Conservation (phyloP, 371 early-diverging fungal species). For the Actinomortierella wolfii region DNA sequence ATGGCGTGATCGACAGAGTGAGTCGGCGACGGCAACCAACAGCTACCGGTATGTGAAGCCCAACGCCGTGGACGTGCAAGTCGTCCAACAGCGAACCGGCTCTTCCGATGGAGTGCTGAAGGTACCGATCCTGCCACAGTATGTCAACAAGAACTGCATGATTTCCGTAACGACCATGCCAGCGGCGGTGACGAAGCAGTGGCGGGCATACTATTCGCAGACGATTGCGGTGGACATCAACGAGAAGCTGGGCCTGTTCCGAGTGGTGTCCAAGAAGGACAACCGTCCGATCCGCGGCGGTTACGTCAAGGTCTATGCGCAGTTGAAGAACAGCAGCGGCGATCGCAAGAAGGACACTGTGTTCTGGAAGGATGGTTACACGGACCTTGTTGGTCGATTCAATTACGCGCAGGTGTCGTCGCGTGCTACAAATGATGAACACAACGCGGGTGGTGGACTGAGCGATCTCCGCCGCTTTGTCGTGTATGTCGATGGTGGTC, state of each 20-base stretch:
- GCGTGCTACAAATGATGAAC: neutral
- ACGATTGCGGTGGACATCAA: slow-evolving; percentile 50
- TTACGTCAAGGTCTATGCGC: slow-evolving; percentile 66
- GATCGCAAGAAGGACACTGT: slow-evolving; percentile 9
- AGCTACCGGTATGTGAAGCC: slow-evolving; percentile 39
- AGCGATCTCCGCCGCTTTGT: slow-evolving; percentile 26
- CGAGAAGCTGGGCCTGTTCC: slow-evolving; percentile 55
- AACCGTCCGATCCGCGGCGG: slow-evolving; percentile 54
- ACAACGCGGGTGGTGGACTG: slow-evolving; percentile 8
- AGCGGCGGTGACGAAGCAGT: slow-evolving; percentile 28
- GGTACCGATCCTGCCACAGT: slow-evolving; percentile 27
- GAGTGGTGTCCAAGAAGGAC: slow-evolving; percentile 47
- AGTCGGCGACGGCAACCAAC: slow-evolving; percentile 8
- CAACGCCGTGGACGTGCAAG: slow-evolving; percentile 28
- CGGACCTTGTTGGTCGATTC: slow-evolving; percentile 63
- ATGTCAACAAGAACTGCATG: slow-evolving; percentile 41
- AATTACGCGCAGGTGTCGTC: slow-evolving; percentile 59
- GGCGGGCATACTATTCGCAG: slow-evolving; percentile 55
- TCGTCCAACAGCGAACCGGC: slow-evolving; percentile 7
- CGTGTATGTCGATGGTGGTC: slow-evolving; percentile 42
- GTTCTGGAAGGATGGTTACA: slow-evolving; percentile 72
- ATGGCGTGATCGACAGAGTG: too few species aligned
- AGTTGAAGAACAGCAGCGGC: slow-evolving; percentile 41
- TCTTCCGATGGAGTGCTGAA: slow-evolving; percentile 19
- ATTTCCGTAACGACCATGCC: slow-evolving; percentile 30